Evolutionary conservation across 2,329 filamentous ascomycete genomes (phyloP), one percentile per base, ranked within the genome.

Genomic region (Leptographium radiaticola): DNA sequence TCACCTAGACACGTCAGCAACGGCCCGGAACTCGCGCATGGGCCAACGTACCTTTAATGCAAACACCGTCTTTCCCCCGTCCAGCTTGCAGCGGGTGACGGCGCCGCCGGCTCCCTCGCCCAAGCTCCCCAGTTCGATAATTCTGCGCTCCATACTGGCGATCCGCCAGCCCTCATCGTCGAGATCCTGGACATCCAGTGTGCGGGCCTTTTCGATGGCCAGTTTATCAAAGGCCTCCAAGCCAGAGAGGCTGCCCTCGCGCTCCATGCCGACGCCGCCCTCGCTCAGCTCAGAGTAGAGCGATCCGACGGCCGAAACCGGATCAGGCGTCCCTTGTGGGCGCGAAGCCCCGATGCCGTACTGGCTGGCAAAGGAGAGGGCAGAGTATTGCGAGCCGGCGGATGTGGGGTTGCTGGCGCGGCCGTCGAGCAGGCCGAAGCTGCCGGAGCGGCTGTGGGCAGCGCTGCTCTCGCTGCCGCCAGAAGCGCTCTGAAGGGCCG

Each of bases 161-260:
- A 94, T 90, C 65, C 87, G 83, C 93, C 93, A 98, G 20, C 89
- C 89, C 58, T 95, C 87, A 63, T 96, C 90, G 65, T 97, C 91
- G 49, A 98, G 71, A 61, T 97, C 91, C 62, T 96, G 91, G 5
- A 95, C 91, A 67, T 98, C 93, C 42, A 91, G 71, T 30, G 84
- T 86, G 59, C 87, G 78, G 39, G 89, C 89, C 68, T 85, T 89
- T 60, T 95, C 89, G 47, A 93, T 67, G 50, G 81, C 86, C 62
- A 95, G 69, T 67, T 90, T 84, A 59, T 94, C 89, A 55, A 96
- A 82, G 3, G 81, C 83, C 57, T 90, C 76, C 3, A 93, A 72
- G 5, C 84, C 84, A 62, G 88, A 86, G 68, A 87, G 77, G 64
- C 88, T 94, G 60, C 81, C 81, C 59, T 95, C 89, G 58, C 87